Percentiles rank a stretch among this genome's conserved stretches.
These are phyloP conservation scores for Coix lacrymajobi DNA, from an alignment of 176 grass and related monocot species.

Conservation along the genomic window DNA sequence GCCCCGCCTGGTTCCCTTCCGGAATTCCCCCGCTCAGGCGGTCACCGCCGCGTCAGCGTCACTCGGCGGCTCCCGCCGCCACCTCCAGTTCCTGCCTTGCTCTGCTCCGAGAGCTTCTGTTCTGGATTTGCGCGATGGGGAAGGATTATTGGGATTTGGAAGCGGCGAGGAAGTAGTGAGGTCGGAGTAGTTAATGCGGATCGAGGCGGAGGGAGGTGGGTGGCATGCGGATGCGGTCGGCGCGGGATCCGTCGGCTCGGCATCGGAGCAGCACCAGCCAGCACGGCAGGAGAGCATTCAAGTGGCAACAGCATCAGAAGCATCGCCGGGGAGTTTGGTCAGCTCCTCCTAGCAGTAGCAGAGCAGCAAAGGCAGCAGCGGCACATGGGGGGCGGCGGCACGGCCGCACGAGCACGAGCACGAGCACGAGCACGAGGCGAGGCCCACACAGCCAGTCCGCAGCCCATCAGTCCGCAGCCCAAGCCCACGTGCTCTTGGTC, in stretches of 20 bases:
- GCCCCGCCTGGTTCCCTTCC: neutral
- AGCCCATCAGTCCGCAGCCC: no score
- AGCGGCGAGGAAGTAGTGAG: neutral
- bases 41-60: neutral
- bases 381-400: neutral
- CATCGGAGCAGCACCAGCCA: neutral
- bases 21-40: neutral
- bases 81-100: neutral
- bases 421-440: no score
- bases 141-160: neutral
- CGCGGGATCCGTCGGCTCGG: slow-evolving; percentile 13
- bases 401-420: neutral
- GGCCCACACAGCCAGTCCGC: no score
- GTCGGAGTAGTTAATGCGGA: slow-evolving; percentile 17
- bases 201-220: slow-evolving; percentile 2
- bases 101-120: neutral
- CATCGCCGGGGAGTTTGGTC: neutral
- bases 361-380: neutral
- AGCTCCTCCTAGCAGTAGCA: neutral
- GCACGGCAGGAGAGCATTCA: neutral
- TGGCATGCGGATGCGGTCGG: slow-evolving; percentile 7
- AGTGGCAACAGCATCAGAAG: neutral
- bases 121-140: neutral
- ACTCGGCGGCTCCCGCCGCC: neutral
- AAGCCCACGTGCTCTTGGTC: no score